Percentiles rank a stretch among this genome's conserved stretches.
Evolutionary conservation across 805 yeast genomes (phyloP).

Genomic region (Pichia insulana): DNA sequence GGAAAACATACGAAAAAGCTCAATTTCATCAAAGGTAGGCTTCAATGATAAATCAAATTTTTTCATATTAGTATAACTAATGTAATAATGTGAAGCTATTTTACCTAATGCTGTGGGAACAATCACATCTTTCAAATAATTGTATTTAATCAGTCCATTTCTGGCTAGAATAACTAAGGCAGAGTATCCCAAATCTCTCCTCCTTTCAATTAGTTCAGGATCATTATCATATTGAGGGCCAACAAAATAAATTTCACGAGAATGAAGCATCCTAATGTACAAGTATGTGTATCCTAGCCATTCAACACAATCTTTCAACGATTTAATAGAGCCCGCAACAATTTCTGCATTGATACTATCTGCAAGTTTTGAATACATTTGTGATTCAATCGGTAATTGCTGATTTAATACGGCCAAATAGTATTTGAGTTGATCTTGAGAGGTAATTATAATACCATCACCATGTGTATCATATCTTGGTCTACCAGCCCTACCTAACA

Average conservation of each 20-base stretch:
- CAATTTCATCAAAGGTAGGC: slow-evolving; percentile 61
- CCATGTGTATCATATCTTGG: slow-evolving; percentile 91
- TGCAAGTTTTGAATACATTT: slow-evolving; percentile 57
- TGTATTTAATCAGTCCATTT: slow-evolving; percentile 53
- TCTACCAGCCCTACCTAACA: slow-evolving; percentile 98
- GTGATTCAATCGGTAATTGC: slow-evolving; percentile 89
- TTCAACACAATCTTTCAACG: slow-evolving; percentile 55
- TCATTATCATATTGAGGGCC: slow-evolving; percentile 57
- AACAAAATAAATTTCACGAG: slow-evolving; percentile 70
- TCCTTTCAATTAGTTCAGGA: slow-evolving; percentile 36
- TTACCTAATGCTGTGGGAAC: slow-evolving; percentile 64
- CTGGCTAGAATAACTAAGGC: slow-evolving; percentile 55
- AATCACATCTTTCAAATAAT: slow-evolving; percentile 39
- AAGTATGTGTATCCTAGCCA: slow-evolving; percentile 82
- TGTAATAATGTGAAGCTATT: slow-evolving; percentile 82
- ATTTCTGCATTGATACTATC: slow-evolving; percentile 85
- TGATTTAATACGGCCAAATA: slow-evolving; percentile 86
- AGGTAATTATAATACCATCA: slow-evolving; percentile 87
- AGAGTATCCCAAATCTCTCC: slow-evolving; percentile 67
- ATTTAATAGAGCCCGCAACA: slow-evolving; percentile 57
- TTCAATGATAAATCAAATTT: slow-evolving; percentile 53
- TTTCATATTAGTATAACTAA: slow-evolving; percentile 64
- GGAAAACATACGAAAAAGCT: slow-evolving; percentile 68
- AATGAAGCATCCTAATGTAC: slow-evolving; percentile 64
- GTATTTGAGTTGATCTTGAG: slow-evolving; percentile 78